These are phyloP conservation scores for Echium plantagineum DNA, from an alignment of 257 asterid genomes.

Conservation along the genomic window DNA sequence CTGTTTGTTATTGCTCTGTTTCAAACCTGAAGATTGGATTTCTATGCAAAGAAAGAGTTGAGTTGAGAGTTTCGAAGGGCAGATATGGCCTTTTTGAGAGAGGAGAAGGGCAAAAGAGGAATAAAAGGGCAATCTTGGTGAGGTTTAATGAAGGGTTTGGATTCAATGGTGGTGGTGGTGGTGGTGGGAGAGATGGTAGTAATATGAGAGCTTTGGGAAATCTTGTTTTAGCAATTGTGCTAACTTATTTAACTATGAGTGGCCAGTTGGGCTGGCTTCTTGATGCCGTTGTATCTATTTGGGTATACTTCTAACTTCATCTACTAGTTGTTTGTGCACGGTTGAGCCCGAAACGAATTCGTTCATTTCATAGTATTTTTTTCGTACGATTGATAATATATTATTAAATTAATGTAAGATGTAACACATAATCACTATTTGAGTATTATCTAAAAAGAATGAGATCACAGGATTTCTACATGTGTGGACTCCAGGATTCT, in stretches of 20 bases:
- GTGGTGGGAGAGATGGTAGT: constrained; percentile 30
- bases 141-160: constrained; percentile 37
- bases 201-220: constrained; percentile 58
- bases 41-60: constrained; percentile 18
- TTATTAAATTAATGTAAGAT: no score
- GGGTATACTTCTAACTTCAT: constrained; percentile 30
- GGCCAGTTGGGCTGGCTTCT: constrained; percentile 91
- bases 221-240: constrained; percentile 61
- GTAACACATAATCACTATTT: no score
- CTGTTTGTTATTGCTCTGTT: constrained; percentile 14
- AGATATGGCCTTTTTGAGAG: constrained; percentile 29
- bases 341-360: no score
- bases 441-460: not conserved
- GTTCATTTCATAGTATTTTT: no score
- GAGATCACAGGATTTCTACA: no score
- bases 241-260: constrained; percentile 66
- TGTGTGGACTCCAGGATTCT: no score
- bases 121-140: constrained; percentile 33
- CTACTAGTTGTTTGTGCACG: no score
- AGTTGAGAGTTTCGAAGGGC: constrained; percentile 20
- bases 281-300: constrained; percentile 81
- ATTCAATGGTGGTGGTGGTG: constrained; percentile 35
- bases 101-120: constrained; percentile 12
- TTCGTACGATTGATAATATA: no score
- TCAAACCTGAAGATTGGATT: constrained; percentile 23